A percentile compares a stretch with the other conserved stretches of the same genome.
phyloP scores from a whole-genome alignment of 2,329 filamentous ascomycete genomes.

The Colletotrichum musicola region DNA sequence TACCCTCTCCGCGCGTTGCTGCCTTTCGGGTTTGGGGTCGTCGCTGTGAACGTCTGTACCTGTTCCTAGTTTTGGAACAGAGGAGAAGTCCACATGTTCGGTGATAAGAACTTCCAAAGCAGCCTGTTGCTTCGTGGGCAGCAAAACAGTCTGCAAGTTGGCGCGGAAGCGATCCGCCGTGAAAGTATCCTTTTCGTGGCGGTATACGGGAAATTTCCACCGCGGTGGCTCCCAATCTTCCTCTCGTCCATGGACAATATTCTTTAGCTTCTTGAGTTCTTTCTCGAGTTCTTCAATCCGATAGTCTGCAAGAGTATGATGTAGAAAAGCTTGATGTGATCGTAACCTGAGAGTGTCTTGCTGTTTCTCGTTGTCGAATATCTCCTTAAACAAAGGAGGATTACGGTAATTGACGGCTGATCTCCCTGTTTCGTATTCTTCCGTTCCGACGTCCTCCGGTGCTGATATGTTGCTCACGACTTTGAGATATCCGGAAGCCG shows the following conservation, averaged over 20 bases:
- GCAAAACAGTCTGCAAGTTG: neutral
- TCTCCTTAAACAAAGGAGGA: neutral
- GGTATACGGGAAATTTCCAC: neutral
- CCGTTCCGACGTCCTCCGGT: no score
- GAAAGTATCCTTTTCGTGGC: neutral
- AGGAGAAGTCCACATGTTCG: neutral
- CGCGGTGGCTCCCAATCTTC: neutral
- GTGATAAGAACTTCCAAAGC: neutral
- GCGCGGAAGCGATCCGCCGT: neutral
- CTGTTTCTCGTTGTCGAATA: neutral
- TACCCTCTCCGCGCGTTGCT: neutral
- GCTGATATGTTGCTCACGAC: no score
- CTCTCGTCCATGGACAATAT: neutral
- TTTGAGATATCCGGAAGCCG: no score
- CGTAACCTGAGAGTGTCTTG: constrained; percentile 6
- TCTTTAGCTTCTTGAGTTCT: constrained; percentile 15
- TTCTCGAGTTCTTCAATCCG: constrained; percentile 27
- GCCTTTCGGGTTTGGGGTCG: no score
- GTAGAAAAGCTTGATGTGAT: constrained; percentile 14
- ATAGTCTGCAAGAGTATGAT: constrained; percentile 16
- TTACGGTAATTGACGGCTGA: no score
- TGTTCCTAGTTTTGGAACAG: neutral
- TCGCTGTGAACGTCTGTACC: neutral
- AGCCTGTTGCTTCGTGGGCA: neutral
- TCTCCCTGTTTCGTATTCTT: no score